phyloP scores from a whole-genome alignment of 2,329 filamentous ascomycete species.

The Aspergillus sp. region DNA sequence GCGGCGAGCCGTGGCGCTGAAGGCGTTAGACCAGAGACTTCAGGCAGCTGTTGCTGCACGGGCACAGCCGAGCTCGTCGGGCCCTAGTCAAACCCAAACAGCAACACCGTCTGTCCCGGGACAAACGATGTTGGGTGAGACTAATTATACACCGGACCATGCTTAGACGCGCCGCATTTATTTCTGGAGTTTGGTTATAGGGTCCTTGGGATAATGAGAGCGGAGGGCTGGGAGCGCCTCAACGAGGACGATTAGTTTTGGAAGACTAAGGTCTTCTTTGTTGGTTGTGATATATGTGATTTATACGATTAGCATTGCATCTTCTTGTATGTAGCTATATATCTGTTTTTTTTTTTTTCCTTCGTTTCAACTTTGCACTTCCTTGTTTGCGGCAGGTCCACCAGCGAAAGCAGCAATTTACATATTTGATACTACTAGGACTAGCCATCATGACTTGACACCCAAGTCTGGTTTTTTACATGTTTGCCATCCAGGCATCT shows the following conservation, averaged over 20 bases:
- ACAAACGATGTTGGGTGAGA: slow-evolving; percentile 64
- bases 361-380: not conserved
- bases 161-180: slow-evolving; percentile 22
- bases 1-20: slow-evolving; percentile 81
- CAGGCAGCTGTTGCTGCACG: slow-evolving; percentile 71
- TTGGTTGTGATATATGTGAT: slow-evolving; percentile 6
- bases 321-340: slow-evolving; percentile 10
- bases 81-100: slow-evolving; percentile 43
- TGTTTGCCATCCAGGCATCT: too few relatives aligned
- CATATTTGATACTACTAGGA: not conserved
- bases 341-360: not conserved
- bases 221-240: not conserved
- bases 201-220: slow-evolving; percentile 10
- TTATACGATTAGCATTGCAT: slow-evolving; percentile 6
- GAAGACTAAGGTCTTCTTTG: not conserved
- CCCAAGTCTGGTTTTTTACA: not conserved
- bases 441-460: not conserved
- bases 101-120: slow-evolving; percentile 58
- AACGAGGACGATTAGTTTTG: not conserved
- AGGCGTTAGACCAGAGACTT: slow-evolving; percentile 86
- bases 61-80: slow-evolving; percentile 37
- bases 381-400: not conserved
- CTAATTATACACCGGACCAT: slow-evolving; percentile 67
- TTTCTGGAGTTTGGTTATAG: slow-evolving; percentile 18
- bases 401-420: not conserved